Evolutionary conservation across 345 rosid genomes (phyloP).

Genomic region (Lumnitzera racemosa): DNA sequence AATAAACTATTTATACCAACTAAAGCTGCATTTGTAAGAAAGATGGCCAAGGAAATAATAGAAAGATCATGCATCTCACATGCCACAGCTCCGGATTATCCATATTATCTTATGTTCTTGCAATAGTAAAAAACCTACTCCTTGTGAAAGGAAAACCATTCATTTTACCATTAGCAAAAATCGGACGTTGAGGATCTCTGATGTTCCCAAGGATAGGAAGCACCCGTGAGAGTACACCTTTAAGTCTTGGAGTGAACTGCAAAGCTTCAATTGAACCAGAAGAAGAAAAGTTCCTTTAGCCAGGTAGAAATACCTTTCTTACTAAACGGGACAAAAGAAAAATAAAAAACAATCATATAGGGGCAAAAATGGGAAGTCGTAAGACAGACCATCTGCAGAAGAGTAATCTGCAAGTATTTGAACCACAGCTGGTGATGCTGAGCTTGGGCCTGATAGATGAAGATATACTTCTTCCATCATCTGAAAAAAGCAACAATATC

Average conservation of each 20-base stretch:
- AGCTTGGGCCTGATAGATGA: slow-evolving; percentile 63
- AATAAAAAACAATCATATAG: neutral
- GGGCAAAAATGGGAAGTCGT: slow-evolving; percentile 12
- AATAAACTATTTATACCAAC: neutral
- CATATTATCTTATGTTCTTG: slow-evolving; percentile 8
- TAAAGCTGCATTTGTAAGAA: neutral
- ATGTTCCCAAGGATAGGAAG: slow-evolving; percentile 87
- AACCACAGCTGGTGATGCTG: slow-evolving; percentile 88
- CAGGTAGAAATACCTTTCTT: neutral
- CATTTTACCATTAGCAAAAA: slow-evolving; percentile 83
- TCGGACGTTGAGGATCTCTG: slow-evolving; percentile 76
- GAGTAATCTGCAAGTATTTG: slow-evolving; percentile 97
- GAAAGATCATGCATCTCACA: neutral
- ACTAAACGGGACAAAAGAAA: neutral
- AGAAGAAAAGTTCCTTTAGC: slow-evolving; percentile 16
- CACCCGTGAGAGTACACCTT: slow-evolving; percentile 81
- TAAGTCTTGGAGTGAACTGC: slow-evolving; percentile 90
- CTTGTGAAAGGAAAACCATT: slow-evolving; percentile 9
- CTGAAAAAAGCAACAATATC: slow-evolving; percentile 31
- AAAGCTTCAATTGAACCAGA: slow-evolving; percentile 56
- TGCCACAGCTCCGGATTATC: neutral
- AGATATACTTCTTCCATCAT: slow-evolving; percentile 96
- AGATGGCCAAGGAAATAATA: no score
- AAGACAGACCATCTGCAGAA: slow-evolving; percentile 76
- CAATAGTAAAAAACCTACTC: neutral